A percentile compares a stretch with the other conserved stretches of the same genome.
Evolutionary conservation across 768 basidiomycete genomes (phyloP).

Genomic region (Lentinula lateritia): DNA sequence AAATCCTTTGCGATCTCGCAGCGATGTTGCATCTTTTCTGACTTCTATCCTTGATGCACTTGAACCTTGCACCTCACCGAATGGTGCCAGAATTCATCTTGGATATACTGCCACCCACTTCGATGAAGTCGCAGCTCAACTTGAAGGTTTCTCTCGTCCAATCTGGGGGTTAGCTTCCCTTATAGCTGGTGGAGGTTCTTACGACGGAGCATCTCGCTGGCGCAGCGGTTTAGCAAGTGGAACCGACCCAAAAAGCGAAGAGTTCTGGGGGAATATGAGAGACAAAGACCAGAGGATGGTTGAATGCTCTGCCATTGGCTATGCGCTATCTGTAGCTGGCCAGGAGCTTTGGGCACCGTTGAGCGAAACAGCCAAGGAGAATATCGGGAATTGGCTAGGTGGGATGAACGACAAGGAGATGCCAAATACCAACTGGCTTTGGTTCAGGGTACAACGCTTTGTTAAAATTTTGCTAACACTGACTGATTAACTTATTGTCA

Average conservation of each 20-base stretch:
- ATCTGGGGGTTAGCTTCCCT: constrained; percentile 71
- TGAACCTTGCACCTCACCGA: constrained; percentile 63
- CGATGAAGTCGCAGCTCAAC: constrained; percentile 65
- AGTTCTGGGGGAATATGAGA: constrained; percentile 75
- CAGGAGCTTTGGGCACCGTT: constrained; percentile 63
- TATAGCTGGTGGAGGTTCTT: constrained; percentile 57
- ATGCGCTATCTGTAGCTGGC: constrained; percentile 58
- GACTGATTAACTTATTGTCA: constrained; percentile 17
- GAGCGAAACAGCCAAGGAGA: constrained; percentile 43
- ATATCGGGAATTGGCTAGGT: constrained; percentile 63
- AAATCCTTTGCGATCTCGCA: constrained; percentile 59
- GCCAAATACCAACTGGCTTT: constrained; percentile 82
- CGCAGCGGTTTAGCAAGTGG: constrained; percentile 60
- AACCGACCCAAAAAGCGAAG: constrained; percentile 57
- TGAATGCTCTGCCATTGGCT: constrained; percentile 74
- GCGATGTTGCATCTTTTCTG: constrained; percentile 53
- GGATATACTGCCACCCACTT: constrained; percentile 69
- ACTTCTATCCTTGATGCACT: constrained; percentile 60
- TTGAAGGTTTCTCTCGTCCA: constrained; percentile 74
- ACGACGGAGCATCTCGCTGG: constrained; percentile 58
- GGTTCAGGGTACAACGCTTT: constrained; percentile 53
- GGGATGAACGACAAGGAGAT: constrained; percentile 80
- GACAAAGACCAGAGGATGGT: constrained; percentile 81
- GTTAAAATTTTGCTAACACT: not conserved
- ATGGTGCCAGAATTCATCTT: constrained; percentile 66